A percentile compares a stretch with the other conserved stretches of the same genome.
Evolutionary conservation across 2,329 filamentous ascomycete species (phyloP).

Genomic region (Xylaria sp.): DNA sequence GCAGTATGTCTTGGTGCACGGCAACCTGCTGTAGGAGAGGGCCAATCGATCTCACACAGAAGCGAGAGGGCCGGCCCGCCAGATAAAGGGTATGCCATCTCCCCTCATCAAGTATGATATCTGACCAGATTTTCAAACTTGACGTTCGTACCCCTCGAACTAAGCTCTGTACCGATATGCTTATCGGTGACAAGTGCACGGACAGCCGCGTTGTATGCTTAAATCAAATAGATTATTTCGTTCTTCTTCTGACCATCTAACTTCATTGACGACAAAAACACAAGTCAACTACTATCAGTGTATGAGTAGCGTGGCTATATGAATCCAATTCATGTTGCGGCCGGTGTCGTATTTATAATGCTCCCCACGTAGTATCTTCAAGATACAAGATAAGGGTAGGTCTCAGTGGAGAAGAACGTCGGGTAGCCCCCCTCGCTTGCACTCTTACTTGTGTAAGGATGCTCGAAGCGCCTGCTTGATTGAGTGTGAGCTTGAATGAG

Average conservation of each 20-base stretch:
- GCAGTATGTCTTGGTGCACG: constrained; percentile 36
- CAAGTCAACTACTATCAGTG: too few relatives aligned
- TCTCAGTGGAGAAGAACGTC: too few relatives aligned
- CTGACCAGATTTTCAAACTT: not conserved
- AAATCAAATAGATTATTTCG: not conserved
- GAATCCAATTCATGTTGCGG: too few relatives aligned
- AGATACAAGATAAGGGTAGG: too few relatives aligned
- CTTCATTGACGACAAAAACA: not conserved
- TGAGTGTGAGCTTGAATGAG: too few relatives aligned
- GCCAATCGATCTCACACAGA: constrained; percentile 35
- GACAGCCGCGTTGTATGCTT: not conserved
- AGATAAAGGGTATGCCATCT: constrained; percentile 4
- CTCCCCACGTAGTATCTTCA: too few relatives aligned
- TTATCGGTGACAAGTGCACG: not conserved
- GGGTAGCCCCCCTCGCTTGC: too few relatives aligned
- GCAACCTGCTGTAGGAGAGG: constrained; percentile 30
- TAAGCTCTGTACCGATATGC: too few relatives aligned
- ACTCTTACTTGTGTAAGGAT: too few relatives aligned
- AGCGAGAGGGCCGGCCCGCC: constrained; percentile 32
- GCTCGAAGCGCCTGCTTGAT: too few relatives aligned
- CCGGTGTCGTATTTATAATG: too few relatives aligned
- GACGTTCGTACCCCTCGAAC: not conserved
- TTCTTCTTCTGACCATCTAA: not conserved
- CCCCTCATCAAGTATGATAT: not conserved
- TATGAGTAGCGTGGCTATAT: too few relatives aligned